phyloP scores from a whole-genome alignment of 108 stramenopile species.

The Conticribra weissflogii region DNA sequence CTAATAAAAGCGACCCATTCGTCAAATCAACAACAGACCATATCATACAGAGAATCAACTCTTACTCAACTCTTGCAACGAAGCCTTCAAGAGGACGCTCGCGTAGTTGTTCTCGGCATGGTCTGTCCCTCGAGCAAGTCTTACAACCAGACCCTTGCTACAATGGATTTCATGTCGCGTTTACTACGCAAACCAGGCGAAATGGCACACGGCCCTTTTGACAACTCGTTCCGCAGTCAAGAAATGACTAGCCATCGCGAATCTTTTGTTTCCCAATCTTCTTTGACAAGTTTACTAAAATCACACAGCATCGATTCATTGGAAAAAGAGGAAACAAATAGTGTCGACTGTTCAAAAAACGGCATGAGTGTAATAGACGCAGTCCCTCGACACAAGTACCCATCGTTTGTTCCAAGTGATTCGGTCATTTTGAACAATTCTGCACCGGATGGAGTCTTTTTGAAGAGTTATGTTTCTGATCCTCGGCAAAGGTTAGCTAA shows the following conservation, averaged over 20 bases:
- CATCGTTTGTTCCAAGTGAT: too few relatives aligned
- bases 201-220: constrained; percentile 59
- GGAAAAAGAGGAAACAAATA: not conserved
- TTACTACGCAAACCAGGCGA: constrained; percentile 57
- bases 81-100: constrained; percentile 48
- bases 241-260: constrained; percentile 1
- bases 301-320: too few relatives aligned
- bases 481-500: constrained; percentile 83
- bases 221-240: not conserved
- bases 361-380: constrained; percentile 4
- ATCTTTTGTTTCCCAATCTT: too few relatives aligned
- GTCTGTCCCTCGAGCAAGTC: constrained; percentile 54
- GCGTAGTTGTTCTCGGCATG: constrained; percentile 63
- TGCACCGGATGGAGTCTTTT: constrained; percentile 14
- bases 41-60: constrained; percentile 72
- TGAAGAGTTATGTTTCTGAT: constrained; percentile 73
- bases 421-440: not conserved
- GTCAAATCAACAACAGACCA: constrained; percentile 18
- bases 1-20: constrained; percentile 8
- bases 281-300: too few relatives aligned
- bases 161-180: constrained; percentile 66
- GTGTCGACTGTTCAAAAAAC: constrained; percentile 4
- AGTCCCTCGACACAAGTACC: too few relatives aligned
- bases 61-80: constrained; percentile 82
- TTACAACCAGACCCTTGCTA: constrained; percentile 68